Base-by-base conservation (phyloP, 768 basidiomycete genomes). In the Tulasnella sp. region DNA sequence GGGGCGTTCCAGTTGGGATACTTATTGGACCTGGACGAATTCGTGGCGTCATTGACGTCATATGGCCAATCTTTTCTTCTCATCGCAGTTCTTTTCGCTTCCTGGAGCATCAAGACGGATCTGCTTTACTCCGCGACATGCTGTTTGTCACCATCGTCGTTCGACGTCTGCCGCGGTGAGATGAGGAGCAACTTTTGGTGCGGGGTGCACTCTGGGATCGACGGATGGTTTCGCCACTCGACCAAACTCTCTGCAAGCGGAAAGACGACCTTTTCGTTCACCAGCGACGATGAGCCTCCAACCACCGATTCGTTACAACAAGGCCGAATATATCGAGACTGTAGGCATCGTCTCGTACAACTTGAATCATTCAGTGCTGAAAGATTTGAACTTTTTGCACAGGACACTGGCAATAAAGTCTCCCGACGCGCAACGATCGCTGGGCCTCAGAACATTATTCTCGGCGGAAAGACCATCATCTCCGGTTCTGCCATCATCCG, bases 331-430 rank as follows among this genome's bases (percentile, higher is more conserved):
- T 80, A 95, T 95, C 62, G 93, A 95, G 82, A 95, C 92, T 71
- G 92, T 92, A 34, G 14, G 72, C n/a, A 17, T 17, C 17, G 9
- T 22, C 19, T 22, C 22, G 37, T 42, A 16, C 22, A 12, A 14
- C 5, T 29, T 1, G 11, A 7, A 9, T 3, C 19, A 2, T 11
- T 17, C 2, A 47, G 19, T 17, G 14, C 32, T 64, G 44, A 64
- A 37, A 26, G 22, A 26, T 26, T 12, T 29, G 35, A 1, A n/a
- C 35, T 26, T 40, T 65, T 26, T 2, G 63, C 66, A 36, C 79
- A 95, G 93, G 94, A 95, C 79, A 95, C 94, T 74, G 94, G 93
- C 62, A 96, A 98, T 83, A 96, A 96, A 80, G 95, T 98, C 59
- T 95, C 93, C 44, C 87, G 94, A 72, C 88, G 91, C 74, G 94